Conservation (phyloP, 768 basidiomycete genomes). For the Pholiota conissans region DNA sequence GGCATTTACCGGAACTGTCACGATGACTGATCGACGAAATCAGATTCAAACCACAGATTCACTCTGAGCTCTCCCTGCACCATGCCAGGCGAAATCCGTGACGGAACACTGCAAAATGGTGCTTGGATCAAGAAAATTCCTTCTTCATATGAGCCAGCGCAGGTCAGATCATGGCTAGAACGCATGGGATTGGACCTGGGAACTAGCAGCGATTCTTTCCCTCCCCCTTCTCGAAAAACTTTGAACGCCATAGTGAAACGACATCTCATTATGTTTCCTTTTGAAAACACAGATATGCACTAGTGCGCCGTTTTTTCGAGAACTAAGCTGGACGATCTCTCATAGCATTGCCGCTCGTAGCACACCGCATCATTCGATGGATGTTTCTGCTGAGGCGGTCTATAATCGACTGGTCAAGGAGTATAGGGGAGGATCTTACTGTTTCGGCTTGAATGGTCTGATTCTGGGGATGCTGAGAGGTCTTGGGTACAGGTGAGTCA, state of each 20-base stretch:
- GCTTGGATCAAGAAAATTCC: background rate
- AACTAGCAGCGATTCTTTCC: background rate
- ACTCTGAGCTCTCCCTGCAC: too few relatives aligned
- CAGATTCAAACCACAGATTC: background rate
- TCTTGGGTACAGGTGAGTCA: slow-evolving; percentile 27
- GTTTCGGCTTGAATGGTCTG: slow-evolving; percentile 27
- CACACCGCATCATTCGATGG: background rate
- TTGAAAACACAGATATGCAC: slow-evolving; percentile 31
- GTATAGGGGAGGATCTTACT: slow-evolving; percentile 25
- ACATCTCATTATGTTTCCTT: slow-evolving; percentile 34
- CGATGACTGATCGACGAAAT: background rate
- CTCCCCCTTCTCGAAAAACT: background rate
- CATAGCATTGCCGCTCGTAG: background rate
- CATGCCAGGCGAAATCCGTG: background rate
- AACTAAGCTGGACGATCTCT: too few relatives aligned
- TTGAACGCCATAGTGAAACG: slow-evolving; percentile 19
- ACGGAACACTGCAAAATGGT: background rate
- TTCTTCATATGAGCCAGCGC: background rate
- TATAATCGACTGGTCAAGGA: background rate
- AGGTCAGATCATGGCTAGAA: background rate
- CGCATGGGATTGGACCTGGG: background rate
- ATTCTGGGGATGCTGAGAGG: slow-evolving; percentile 28
- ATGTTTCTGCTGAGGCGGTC: background rate
- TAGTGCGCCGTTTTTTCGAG: background rate
- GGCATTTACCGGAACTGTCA: background rate